Evolutionary conservation across 2,329 filamentous ascomycete genomes (phyloP).

Genomic region (Neonectria ditissima): DNA sequence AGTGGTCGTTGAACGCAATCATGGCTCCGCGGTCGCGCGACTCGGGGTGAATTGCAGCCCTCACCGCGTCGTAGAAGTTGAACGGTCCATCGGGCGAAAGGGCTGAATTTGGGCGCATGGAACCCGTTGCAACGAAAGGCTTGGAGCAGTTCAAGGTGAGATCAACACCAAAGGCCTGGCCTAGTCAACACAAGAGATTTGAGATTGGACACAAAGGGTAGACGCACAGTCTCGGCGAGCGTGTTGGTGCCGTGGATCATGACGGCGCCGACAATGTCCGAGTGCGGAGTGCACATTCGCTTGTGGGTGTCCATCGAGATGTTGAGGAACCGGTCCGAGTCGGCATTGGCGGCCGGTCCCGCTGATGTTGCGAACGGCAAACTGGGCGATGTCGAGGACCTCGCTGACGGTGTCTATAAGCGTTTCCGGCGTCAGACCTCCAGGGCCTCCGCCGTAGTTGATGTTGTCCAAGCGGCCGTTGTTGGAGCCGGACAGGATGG

Average conservation of each 20-base stretch:
- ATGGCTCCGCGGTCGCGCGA: constrained; percentile 6
- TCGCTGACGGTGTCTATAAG: constrained; percentile 15
- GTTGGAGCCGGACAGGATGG: constrained; percentile 7
- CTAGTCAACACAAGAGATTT: not conserved
- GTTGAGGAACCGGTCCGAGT: constrained; percentile 1
- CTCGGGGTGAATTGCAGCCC: constrained; percentile 3
- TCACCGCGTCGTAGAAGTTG: constrained; percentile 7
- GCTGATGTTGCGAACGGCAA: constrained; percentile 11
- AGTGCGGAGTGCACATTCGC: constrained; percentile 8
- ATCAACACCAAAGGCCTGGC: constrained; percentile 8
- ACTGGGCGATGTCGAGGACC: constrained; percentile 12
- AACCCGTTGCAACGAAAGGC: constrained; percentile 6
- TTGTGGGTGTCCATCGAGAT: constrained; percentile 9
- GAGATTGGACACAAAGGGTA: not conserved
- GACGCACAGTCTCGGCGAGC: constrained; percentile 5
- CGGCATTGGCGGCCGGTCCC: constrained; percentile 5
- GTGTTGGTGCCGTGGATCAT: constrained; percentile 16
- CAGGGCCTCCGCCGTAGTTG: constrained; percentile 8
- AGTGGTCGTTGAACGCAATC: constrained; percentile 6
- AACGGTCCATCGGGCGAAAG: not conserved
- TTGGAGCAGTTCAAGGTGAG: constrained; percentile 13
- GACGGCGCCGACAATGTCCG: constrained; percentile 11
- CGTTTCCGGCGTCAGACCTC: constrained; percentile 8
- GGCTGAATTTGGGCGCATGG: constrained; percentile 6
- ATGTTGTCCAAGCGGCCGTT: constrained; percentile 10